Base-by-base conservation (phyloP, 2,329 filamentous ascomycete species). In the Alternaria panax region DNA sequence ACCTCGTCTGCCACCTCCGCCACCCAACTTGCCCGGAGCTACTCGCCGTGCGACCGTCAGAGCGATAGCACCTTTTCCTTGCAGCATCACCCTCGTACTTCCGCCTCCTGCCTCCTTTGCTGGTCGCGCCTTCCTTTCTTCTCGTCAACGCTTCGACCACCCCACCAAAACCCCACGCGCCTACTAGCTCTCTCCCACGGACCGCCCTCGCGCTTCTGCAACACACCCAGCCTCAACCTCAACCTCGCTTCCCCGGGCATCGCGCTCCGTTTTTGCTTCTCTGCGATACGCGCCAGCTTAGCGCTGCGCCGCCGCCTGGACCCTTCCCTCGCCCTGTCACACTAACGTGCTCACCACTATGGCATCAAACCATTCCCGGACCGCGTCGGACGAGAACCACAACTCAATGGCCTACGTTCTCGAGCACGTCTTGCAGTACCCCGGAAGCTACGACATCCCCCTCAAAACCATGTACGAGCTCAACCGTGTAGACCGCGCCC, bases 401-500 rank as follows among this genome's bases (percentile, higher is more conserved):
- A 63, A 63, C 45, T 71, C 75, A 24, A 68, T 71, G 48, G 72
- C 75, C 24, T 79, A 77, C 70, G 74, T 79, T 50, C 72, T 79
- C 55, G 77, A 79, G 57, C 76, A 79, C 72, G 81, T 88, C 57
- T 77, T 88, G 53, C 83, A 84, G 58, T 87, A 89, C 70, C 86
- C 87, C 8, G 83, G 82, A 68, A 85, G 82, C 66, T 89, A 90
- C 70, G 88, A 90, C 68, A 86, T 90, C 30, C 88, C 88, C 20
- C 81, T 90, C 27, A 85, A 87, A 57, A 89, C 86, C 63, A 89
- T 90, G 85, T 90, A 89, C 79, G 84, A 84, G 25, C 81, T 90
- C 74, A 90, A 90, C 71, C 87, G 84, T 62, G 83, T 84, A 18
- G 82, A 86, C 18, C 82, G 80, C 51, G 76, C 79, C n/a, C 76